Evolutionary conservation across 2,329 filamentous ascomycete genomes (phyloP).

Genomic region (Ophiostoma quercus): DNA sequence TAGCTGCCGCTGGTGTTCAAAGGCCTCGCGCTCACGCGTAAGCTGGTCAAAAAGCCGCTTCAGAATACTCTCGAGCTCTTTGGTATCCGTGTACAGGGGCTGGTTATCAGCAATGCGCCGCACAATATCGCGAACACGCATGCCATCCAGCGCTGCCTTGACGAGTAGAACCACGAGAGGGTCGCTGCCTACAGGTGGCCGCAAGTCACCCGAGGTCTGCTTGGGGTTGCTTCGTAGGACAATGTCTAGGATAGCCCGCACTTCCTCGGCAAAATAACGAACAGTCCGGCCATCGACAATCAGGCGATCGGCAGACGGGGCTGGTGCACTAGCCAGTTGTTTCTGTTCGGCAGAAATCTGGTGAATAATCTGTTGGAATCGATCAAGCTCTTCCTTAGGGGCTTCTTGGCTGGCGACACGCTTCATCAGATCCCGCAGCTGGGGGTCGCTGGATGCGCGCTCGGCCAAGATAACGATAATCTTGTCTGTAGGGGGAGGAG

Average conservation of each 20-base stretch:
- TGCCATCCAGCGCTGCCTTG: conserved; percentile 52
- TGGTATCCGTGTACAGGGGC: conserved; percentile 46
- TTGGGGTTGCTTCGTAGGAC: conserved; percentile 54
- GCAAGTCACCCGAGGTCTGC: conserved; percentile 50
- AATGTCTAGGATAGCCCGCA: conserved; percentile 53
- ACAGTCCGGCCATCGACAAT: conserved; percentile 51
- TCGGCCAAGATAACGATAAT: conserved; percentile 77
- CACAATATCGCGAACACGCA: conserved; percentile 46
- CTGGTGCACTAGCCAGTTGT: conserved; percentile 28
- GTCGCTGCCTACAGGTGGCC: conserved; percentile 51
- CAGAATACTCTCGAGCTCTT: conserved; percentile 41
- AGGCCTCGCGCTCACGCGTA: conserved; percentile 24
- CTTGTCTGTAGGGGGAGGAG: conserved; percentile 51
- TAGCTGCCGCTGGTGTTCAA: conserved; percentile 14
- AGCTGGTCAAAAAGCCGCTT: conserved; percentile 45
- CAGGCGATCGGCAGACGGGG: conserved; percentile 47
- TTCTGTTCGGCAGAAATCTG: conserved; percentile 43
- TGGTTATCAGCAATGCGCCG: conserved; percentile 49
- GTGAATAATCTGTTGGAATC: conserved; percentile 64
- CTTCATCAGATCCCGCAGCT: conserved; percentile 75
- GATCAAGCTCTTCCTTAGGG: conserved; percentile 62
- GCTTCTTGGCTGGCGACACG: conserved; percentile 73
- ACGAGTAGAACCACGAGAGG: conserved; percentile 53
- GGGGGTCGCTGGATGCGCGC: conserved; percentile 65
- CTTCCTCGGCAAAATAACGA: conserved; percentile 56